Percentiles rank a stretch among this genome's conserved stretches.
These are phyloP conservation scores for Narthecium ossifragum DNA, from an alignment of 106 monocot genomes.

Conservation along the genomic window DNA sequence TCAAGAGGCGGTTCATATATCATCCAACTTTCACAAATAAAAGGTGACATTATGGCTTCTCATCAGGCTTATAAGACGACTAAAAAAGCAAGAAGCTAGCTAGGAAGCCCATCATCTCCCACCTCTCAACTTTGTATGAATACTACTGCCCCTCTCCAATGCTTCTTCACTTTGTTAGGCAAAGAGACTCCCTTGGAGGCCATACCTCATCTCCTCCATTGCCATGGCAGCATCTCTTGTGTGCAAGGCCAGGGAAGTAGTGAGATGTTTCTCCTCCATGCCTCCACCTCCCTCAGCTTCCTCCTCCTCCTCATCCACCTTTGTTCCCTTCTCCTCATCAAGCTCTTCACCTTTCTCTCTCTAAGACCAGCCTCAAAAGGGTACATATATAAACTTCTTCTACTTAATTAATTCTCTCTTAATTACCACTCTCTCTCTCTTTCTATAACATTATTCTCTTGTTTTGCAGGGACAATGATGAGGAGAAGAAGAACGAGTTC, in stretches of 20 bases:
- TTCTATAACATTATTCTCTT: background rate
- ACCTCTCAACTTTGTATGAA: constrained; percentile 1
- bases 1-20: background rate
- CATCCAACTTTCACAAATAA: background rate
- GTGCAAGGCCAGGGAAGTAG: too few relatives aligned
- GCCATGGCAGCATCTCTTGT: background rate
- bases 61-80: too few relatives aligned
- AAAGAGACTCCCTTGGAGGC: background rate
- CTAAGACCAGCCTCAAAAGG: constrained; percentile 5
- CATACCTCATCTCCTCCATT: background rate
- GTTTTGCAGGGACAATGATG: constrained; percentile 19
- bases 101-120: background rate
- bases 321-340: constrained; percentile 40
- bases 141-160: background rate
- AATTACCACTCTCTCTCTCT: constrained; percentile 2
- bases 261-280: constrained; percentile 36
- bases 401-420: background rate
- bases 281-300: constrained; percentile 23
- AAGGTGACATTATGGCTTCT: too few relatives aligned
- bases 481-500: constrained; percentile 10
- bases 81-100: too few relatives aligned
- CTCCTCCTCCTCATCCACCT: constrained; percentile 46
- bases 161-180: background rate
- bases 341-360: constrained; percentile 42
- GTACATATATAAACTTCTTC: constrained; percentile 2